These are phyloP conservation scores for Colletotrichum noveboracense DNA, from an alignment of 2,329 filamentous ascomycete species.

Conservation along the genomic window DNA sequence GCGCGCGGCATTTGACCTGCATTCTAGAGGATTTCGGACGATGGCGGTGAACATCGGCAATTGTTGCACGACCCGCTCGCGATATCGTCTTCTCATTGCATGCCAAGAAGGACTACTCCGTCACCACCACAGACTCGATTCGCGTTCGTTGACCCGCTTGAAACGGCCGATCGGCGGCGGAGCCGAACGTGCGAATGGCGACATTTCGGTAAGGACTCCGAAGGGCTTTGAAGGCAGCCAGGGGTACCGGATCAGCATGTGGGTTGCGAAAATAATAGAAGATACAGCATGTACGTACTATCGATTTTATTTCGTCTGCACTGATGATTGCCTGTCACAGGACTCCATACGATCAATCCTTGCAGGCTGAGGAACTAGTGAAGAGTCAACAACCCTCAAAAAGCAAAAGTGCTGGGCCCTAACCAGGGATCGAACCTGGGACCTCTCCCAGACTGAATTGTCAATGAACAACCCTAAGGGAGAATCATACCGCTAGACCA, in stretches of 20 bases:
- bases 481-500: constrained; percentile 14
- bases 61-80: neutral
- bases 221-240: neutral
- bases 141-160: neutral
- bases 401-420: neutral
- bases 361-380: neutral
- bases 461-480: neutral
- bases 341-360: neutral
- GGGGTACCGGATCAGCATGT: neutral
- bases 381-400: neutral
- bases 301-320: neutral
- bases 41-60: neutral
- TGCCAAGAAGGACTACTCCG: neutral
- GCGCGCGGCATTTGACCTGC: neutral
- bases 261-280: neutral
- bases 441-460: neutral
- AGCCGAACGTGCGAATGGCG: neutral
- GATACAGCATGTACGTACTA: neutral
- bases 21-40: neutral
- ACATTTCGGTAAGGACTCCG: neutral
- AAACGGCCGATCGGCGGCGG: neutral
- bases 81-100: neutral
- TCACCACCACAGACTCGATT: neutral
- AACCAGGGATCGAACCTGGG: constrained; percentile 19
- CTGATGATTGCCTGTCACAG: neutral